phyloP scores from a whole-genome alignment of 805 yeast species.

The Candida glaebosa region DNA sequence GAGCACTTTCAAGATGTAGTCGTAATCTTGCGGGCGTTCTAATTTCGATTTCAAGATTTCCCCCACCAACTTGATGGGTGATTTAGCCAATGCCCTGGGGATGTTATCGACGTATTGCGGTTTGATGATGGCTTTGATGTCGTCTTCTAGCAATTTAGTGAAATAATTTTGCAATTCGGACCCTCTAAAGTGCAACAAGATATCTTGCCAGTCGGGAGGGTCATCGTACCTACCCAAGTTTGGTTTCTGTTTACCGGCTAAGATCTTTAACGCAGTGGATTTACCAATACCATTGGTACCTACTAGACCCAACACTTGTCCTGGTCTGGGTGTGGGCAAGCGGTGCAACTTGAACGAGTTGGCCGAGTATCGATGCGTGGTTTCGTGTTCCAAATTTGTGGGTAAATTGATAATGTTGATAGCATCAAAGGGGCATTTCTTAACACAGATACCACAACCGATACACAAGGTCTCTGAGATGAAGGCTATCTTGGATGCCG shows the following conservation, averaged over 20 bases:
- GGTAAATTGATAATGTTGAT: conserved; percentile 94
- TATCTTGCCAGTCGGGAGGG: conserved; percentile 98
- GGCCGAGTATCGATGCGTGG: conserved; percentile 96
- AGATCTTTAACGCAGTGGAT: conserved; percentile 92
- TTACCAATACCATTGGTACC: conserved; percentile 99
- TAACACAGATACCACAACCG: conserved; percentile 99
- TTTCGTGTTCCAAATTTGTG: conserved; percentile 87
- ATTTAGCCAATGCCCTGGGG: conserved; percentile 88
- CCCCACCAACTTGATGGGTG: conserved; percentile 84
- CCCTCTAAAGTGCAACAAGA: conserved; percentile 89
- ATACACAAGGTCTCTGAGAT: conserved; percentile 92
- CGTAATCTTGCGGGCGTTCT: conserved; percentile 68
- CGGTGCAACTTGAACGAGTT: conserved; percentile 96
- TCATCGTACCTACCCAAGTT: conserved; percentile 90
- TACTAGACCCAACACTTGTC: conserved; percentile 95
- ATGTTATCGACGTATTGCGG: conserved; percentile 98
- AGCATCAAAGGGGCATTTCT: conserved; percentile 98
- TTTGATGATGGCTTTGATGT: conserved; percentile 94
- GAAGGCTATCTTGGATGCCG: conserved; percentile 88
- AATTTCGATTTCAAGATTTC: conserved; percentile 72
- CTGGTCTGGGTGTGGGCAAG: conserved; percentile 97
- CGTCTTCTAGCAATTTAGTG: conserved; percentile 89
- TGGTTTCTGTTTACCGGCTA: conserved; percentile 97
- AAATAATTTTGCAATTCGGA: conserved; percentile 95
- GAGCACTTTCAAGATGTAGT: conserved; percentile 61